Base-by-base conservation (phyloP, 2,329 filamentous ascomycete genomes). In the Trichocomaceae sp. region DNA sequence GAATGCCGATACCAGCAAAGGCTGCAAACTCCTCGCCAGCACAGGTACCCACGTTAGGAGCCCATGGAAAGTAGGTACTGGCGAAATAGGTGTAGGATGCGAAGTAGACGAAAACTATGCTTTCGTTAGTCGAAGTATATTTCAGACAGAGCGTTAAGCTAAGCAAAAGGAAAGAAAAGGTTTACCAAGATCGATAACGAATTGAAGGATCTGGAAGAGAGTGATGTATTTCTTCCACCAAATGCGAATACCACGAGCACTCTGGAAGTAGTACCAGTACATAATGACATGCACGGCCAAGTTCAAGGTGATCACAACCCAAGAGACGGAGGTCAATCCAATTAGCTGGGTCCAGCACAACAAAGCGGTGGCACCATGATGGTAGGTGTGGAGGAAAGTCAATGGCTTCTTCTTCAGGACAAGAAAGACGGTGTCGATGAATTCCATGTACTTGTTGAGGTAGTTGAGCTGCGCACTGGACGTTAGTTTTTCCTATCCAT, bases 221-320 rank as follows among this genome's bases (percentile, higher is more conserved):
- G 92, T 97, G 71, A 97, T 95, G 87, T 92, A 97, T 78, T 96
- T 90, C 87, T 97, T 97, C 92, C 92, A 97, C 91, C 91, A 96
- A 76, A 96, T 93, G 68, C 86, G 86, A 74, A 97, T 84, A 64
- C 93, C 93, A 64, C 92, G 90, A 54, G 92, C 91, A 69, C 89
- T 92, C 82, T 97, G 92, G 86, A 97, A 97, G 83, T 97, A 97
- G 85, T 97, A 97, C 91, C 91, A 96, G 86, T 97, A 97, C 92
- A 97, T 97, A 71, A 96, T 88, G 57, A 97, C 92, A 77, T 97
- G 92, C 54, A 97, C 92, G 60, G 83, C 84, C 69, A 97, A 77
- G 82, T 97, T 97, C 65, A 97, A 83, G 52, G 84, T 86, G 71
- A 97, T 97, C 59, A 87, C 85, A 54, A 96, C 89, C 92, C 92